Conservation (phyloP, 2,329 filamentous ascomycete species). For the Colletotrichum sansevieriae region DNA sequence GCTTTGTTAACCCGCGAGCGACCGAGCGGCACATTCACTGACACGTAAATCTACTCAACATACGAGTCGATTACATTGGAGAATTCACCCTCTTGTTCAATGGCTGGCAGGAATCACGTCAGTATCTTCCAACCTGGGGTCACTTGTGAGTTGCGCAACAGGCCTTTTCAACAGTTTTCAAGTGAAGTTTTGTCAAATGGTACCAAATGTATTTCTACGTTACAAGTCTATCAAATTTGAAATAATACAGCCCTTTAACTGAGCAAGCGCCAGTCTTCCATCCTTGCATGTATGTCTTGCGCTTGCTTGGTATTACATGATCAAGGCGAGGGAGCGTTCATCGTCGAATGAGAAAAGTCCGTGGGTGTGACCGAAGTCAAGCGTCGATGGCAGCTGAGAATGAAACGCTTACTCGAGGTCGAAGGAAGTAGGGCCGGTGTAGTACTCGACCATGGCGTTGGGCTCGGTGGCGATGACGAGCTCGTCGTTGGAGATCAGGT, state of each 20-base stretch:
- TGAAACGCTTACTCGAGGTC: constrained; percentile 30
- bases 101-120: no score
- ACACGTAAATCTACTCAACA: no score
- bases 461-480: constrained; percentile 43
- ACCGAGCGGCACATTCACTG: no score
- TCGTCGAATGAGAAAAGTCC: constrained; percentile 10
- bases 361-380: not conserved
- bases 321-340: not conserved
- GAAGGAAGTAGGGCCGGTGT: constrained; percentile 46
- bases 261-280: constrained; percentile 15
- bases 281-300: not conserved
- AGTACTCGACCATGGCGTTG: constrained; percentile 48
- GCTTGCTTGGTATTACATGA: constrained; percentile 23
- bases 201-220: constrained; percentile 2
- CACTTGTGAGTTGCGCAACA: no score
- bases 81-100: no score
- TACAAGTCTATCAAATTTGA: constrained; percentile 17
- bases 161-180: no score
- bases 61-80: no score
- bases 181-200: not conserved
- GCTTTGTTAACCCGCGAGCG: no score
- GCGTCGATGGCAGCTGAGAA: not conserved
- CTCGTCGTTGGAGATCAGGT: constrained; percentile 47
- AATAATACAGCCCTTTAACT: constrained; percentile 16
- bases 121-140: no score